Evolutionary conservation across 441 rosid genomes (phyloP).

Genomic region (Adansonia grandidieri): DNA sequence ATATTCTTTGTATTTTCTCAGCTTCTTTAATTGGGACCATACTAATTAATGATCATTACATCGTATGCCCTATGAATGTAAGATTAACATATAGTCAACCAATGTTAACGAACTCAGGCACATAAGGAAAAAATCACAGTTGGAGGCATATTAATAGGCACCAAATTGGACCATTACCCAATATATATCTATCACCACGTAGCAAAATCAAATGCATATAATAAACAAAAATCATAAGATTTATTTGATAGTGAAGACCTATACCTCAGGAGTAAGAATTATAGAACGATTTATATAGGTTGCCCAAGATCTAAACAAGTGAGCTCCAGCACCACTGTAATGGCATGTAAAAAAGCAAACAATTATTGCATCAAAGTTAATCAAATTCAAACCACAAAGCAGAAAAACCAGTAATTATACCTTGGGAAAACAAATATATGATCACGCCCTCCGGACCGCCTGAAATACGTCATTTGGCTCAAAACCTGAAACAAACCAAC

Average conservation of each 20-base stretch:
- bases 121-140: neutral
- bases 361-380: conserved; percentile 27
- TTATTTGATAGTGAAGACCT: conserved; percentile 6
- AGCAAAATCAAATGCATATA: neutral
- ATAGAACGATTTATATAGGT: conserved; percentile 81
- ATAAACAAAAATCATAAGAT: neutral
- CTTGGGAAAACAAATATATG: conserved; percentile 96
- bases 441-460: conserved; percentile 90
- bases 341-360: conserved; percentile 9
- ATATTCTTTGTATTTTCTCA: conserved; percentile 1
- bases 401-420: conserved; percentile 38
- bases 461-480: conserved; percentile 89
- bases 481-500: conserved; percentile 52
- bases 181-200: neutral
- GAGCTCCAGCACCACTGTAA: conserved; percentile 94
- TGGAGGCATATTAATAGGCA: neutral
- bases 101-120: neutral
- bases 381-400: conserved; percentile 5
- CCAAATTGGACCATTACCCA: neutral
- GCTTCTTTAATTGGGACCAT: conserved; percentile 8
- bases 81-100: neutral
- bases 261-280: conserved; percentile 96
- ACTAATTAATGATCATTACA: neutral
- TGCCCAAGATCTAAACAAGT: conserved; percentile 86
- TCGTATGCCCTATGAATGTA: neutral